Percentiles rank a stretch among this genome's conserved stretches.
Conservation (phyloP, 139 green algal genomes). For the Chloropicon primus region DNA sequence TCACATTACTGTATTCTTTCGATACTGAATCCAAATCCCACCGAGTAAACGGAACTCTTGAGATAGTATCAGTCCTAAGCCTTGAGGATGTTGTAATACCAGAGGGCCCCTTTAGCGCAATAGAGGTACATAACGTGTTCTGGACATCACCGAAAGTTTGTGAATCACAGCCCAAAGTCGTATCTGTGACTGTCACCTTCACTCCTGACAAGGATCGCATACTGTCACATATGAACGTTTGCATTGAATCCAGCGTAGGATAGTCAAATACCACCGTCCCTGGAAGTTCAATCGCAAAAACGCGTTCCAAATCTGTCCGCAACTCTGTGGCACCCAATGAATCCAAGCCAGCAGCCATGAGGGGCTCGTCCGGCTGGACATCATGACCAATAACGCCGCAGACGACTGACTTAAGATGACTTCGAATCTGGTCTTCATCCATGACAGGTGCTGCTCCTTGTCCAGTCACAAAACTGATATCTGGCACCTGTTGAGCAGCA, state of each 20-base stretch:
- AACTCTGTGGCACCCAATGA: neutral
- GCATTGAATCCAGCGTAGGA: slow-evolving; percentile 25
- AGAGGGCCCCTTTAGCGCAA: neutral
- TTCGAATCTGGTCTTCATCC: neutral
- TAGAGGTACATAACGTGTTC: neutral
- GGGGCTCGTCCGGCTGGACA: neutral
- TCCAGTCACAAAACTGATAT: neutral
- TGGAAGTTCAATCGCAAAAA: slow-evolving; percentile 24
- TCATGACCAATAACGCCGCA: slow-evolving; percentile 8
- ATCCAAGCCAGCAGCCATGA: neutral
- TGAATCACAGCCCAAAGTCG: neutral
- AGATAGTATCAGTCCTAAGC: neutral
- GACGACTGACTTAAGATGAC: neutral
- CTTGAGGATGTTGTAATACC: neutral
- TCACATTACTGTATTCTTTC: neutral
- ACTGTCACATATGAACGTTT: slow-evolving; percentile 10
- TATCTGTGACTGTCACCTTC: neutral
- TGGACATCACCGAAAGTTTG: neutral
- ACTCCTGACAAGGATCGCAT: neutral
- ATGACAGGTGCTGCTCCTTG: neutral
- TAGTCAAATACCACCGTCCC: slow-evolving; percentile 36
- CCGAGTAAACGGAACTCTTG: neutral
- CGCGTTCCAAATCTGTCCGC: neutral
- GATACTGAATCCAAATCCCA: neutral
- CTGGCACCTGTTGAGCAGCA: neutral